Percentiles rank a stretch among this genome's conserved stretches.
These are phyloP conservation scores for Phanerochaete carnosa DNA, from an alignment of 768 basidiomycete species.

Conservation along the genomic window DNA sequence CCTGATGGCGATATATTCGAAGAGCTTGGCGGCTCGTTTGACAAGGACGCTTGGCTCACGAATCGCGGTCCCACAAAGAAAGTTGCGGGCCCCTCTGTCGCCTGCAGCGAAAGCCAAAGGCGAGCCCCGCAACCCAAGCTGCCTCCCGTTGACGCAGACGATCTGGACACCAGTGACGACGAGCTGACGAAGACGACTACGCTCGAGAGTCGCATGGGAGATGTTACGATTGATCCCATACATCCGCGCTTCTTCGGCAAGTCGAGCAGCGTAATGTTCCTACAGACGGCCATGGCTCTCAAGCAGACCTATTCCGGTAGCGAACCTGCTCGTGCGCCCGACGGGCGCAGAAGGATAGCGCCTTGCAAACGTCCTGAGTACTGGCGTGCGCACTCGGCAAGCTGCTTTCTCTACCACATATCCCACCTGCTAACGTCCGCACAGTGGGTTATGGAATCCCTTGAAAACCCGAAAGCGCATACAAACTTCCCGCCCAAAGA, in stretches of 20 bases:
- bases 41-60: slow-evolving; percentile 33
- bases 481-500: slow-evolving; percentile 31
- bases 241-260: slow-evolving; percentile 38
- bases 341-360: slow-evolving; percentile 3
- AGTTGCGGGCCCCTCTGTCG: neutral
- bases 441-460: slow-evolving; percentile 25
- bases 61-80: neutral
- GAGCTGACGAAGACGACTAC: slow-evolving; percentile 21
- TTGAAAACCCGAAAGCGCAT: slow-evolving; percentile 25
- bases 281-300: slow-evolving; percentile 39
- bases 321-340: neutral
- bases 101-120: slow-evolving; percentile 3
- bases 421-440: neutral
- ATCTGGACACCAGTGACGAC: slow-evolving; percentile 27
- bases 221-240: slow-evolving; percentile 24
- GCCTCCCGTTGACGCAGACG: slow-evolving; percentile 21
- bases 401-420: slow-evolving; percentile 11
- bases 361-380: slow-evolving; percentile 41
- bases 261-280: slow-evolving; percentile 38
- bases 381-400: slow-evolving; percentile 46
- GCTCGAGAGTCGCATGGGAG: slow-evolving; percentile 28
- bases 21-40: slow-evolving; percentile 48
- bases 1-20: slow-evolving; percentile 56
- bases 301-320: slow-evolving; percentile 35
- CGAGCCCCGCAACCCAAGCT: slow-evolving; percentile 14